Percentiles rank a stretch among this genome's conserved stretches.
Evolutionary conservation across 768 basidiomycete species (phyloP).

Genomic region (Myochromella boudieri): DNA sequence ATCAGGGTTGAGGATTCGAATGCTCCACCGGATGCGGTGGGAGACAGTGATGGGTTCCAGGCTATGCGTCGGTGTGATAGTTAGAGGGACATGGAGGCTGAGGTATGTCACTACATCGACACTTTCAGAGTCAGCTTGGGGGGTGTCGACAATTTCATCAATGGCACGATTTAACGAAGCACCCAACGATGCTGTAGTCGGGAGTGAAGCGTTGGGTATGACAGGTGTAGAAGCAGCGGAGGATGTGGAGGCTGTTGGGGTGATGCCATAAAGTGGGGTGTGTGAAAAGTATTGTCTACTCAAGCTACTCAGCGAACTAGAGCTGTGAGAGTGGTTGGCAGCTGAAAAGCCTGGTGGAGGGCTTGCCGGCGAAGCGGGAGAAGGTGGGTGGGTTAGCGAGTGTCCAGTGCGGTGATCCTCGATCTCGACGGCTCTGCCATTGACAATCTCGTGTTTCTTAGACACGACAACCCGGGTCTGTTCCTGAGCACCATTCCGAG

Average conservation of each 20-base stretch:
- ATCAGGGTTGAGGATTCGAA: constrained; percentile 80
- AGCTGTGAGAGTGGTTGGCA: constrained; percentile 4
- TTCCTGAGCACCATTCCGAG: constrained; percentile 56
- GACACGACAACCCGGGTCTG: constrained; percentile 60
- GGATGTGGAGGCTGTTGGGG: no score
- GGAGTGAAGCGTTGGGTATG: neutral
- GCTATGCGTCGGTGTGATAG: constrained; percentile 66
- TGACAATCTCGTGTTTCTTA: constrained; percentile 65
- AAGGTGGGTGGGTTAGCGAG: constrained; percentile 7
- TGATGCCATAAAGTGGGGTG: neutral
- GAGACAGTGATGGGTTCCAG: constrained; percentile 74
- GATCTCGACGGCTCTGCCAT: constrained; percentile 51
- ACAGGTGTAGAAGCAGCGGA: neutral
- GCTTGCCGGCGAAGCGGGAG: constrained; percentile 12
- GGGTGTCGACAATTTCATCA: neutral
- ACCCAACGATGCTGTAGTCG: no score
- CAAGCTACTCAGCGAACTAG: constrained; percentile 10
- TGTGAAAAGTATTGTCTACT: constrained; percentile 1
- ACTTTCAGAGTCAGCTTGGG: constrained; percentile 8
- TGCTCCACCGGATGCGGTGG: constrained; percentile 81
- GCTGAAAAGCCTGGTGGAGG: constrained; percentile 1
- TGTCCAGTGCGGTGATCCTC: constrained; percentile 24
- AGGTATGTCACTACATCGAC: constrained; percentile 61
- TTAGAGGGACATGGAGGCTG: constrained; percentile 57
- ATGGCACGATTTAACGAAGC: neutral